Conservation (phyloP, 2,329 filamentous ascomycete genomes). For the Pseudogymnoascus sp. region DNA sequence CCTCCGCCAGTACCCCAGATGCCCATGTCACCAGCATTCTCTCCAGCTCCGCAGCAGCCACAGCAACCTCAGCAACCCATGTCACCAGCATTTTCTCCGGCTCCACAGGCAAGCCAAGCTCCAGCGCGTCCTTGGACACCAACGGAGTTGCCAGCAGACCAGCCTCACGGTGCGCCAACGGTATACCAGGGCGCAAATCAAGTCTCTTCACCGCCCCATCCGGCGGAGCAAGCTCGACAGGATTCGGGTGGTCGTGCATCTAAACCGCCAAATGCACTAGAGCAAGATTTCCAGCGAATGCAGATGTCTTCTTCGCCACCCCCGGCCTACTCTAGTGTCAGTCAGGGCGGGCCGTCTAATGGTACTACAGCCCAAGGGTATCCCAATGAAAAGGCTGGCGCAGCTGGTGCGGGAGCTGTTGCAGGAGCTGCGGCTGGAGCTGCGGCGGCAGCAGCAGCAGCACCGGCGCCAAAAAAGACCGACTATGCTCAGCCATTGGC, state of each 20-base stretch:
- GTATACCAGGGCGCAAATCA: conserved; percentile 82
- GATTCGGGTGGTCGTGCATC: conserved; percentile 19
- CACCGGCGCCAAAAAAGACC: conserved; percentile 22
- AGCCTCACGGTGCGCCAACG: conserved; percentile 81
- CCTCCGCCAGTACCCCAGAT: conserved; percentile 36
- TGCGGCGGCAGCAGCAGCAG: conserved; percentile 21
- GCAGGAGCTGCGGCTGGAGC: conserved; percentile 16
- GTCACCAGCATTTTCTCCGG: conserved; percentile 23
- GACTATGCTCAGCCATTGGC: conserved; percentile 31
- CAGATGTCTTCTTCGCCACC: conserved; percentile 76
- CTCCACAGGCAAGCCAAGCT: conserved; percentile 26
- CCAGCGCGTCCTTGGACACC: conserved; percentile 78
- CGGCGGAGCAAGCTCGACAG: conserved; percentile 32
- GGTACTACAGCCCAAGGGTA: conserved; percentile 47
- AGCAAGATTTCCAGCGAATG: conserved; percentile 79
- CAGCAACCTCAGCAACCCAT: conserved; percentile 29
- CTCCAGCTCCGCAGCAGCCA: conserved; percentile 24
- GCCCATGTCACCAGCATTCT: conserved; percentile 25
- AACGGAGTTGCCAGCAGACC: conserved; percentile 78
- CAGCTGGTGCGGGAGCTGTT: conserved; percentile 18
- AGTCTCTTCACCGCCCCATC: conserved; percentile 41
- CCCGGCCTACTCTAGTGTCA: conserved; percentile 87
- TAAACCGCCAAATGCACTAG: conserved; percentile 62
- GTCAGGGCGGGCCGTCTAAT: conserved; percentile 33
- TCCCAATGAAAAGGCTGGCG: conserved; percentile 61